phyloP scores from a whole-genome alignment of 176 grass and related monocot genomes.

The Hordeum marinum region DNA sequence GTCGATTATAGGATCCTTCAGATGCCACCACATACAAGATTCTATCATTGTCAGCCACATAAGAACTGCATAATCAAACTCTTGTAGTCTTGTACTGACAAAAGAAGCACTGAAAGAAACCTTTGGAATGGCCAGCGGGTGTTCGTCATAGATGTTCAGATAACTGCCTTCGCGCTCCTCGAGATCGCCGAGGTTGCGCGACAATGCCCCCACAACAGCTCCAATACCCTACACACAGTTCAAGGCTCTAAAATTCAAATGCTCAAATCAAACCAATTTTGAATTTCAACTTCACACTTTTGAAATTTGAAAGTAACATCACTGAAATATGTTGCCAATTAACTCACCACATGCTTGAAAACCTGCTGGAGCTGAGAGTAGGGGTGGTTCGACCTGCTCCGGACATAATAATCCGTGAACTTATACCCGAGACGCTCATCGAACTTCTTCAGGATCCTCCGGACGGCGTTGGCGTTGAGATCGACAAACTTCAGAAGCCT shows the following conservation, averaged over 20 bases:
- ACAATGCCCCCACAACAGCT: not conserved
- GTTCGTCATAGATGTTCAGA: not conserved
- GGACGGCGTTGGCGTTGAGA: not conserved
- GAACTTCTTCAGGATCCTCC: not conserved
- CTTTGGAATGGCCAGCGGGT: constrained; percentile 9
- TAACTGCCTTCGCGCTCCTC: not conserved
- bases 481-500: constrained; percentile 1
- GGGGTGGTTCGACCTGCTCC: not conserved
- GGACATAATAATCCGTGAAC: not conserved
- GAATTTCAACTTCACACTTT: not conserved
- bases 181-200: not conserved
- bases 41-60: not conserved
- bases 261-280: not conserved
- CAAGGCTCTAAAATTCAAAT: not conserved
- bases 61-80: no score
- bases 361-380: constrained; percentile 2
- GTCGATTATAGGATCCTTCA: constrained; percentile 1
- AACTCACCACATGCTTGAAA: constrained; percentile 9
- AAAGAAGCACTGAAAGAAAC: not conserved
- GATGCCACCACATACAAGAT: not conserved
- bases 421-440: not conserved
- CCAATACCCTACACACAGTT: not conserved
- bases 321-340: not conserved
- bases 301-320: not conserved
- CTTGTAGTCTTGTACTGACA: not conserved